Percentiles rank a stretch among this genome's conserved stretches.
Evolutionary conservation across 2,329 filamentous ascomycete species (phyloP).

Genomic region (Coleophoma cylindrospora): DNA sequence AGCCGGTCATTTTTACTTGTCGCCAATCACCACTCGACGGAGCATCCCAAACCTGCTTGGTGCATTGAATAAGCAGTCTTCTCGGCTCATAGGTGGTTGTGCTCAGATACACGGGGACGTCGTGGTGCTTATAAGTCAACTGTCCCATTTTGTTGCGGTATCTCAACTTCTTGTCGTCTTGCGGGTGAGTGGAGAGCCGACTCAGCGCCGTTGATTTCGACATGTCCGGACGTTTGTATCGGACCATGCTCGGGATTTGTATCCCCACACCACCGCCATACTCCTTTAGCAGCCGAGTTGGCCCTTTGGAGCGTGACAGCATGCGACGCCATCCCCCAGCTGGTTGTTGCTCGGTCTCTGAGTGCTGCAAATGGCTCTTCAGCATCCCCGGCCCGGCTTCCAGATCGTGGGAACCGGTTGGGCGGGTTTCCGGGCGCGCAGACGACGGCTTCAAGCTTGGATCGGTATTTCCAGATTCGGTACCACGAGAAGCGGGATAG

Average conservation of each 20-base stretch:
- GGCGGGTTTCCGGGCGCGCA: neutral
- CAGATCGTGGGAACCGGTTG: neutral
- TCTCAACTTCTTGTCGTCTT: neutral
- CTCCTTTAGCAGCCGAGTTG: neutral
- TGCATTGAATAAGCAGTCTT: slow-evolving; percentile 18
- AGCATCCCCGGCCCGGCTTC: neutral
- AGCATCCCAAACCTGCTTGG: slow-evolving; percentile 6
- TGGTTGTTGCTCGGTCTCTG: neutral
- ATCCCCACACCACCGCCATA: neutral
- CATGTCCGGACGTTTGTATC: neutral
- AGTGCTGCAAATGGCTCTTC: neutral
- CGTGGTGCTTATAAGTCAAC: slow-evolving; percentile 14
- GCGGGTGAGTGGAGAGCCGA: neutral
- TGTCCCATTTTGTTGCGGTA: slow-evolving; percentile 18
- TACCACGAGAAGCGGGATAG: neutral
- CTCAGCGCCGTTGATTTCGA: neutral
- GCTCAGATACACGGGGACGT: slow-evolving; percentile 21
- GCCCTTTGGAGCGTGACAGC: neutral
- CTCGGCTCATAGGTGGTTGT: slow-evolving; percentile 17
- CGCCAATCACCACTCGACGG: slow-evolving; percentile 16
- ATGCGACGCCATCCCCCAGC: neutral
- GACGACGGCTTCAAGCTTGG: neutral
- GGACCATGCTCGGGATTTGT: neutral
- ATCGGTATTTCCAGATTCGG: neutral
- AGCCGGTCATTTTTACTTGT: slow-evolving; percentile 13